A percentile compares a stretch with the other conserved stretches of the same genome.
phyloP scores from a whole-genome alignment of 257 asterid genomes.

The Nicotiana sylvestris region DNA sequence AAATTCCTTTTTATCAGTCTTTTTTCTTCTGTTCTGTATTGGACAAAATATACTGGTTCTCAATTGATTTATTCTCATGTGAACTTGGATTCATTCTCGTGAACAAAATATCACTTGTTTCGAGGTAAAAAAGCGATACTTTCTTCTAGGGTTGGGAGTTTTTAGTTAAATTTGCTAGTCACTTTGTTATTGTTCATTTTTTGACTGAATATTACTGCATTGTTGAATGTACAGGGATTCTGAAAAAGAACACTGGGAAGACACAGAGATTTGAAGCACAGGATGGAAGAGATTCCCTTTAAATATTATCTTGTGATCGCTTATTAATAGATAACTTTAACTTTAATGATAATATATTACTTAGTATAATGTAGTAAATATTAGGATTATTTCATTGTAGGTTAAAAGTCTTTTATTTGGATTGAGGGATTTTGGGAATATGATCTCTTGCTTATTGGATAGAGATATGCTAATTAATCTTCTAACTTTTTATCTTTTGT shows the following conservation, averaged over 20 bases:
- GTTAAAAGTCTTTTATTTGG: neutral
- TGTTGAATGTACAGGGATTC: conserved; percentile 1
- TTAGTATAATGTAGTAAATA: neutral
- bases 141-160: too few relatives aligned
- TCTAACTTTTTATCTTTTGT: neutral
- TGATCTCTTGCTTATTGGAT: neutral
- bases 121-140: too few relatives aligned
- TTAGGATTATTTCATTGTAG: neutral
- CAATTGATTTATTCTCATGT: too few relatives aligned
- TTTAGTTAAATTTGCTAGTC: too few relatives aligned
- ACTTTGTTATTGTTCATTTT: neutral
- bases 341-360: neutral
- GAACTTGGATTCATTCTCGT: too few relatives aligned
- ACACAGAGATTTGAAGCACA: neutral
- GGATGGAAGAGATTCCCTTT: neutral
- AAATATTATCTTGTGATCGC: neutral
- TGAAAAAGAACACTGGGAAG: neutral
- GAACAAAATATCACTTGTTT: too few relatives aligned
- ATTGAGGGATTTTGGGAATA: neutral
- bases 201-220: neutral
- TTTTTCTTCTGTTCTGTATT: too few relatives aligned
- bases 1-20: too few relatives aligned
- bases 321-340: neutral
- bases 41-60: too few relatives aligned
- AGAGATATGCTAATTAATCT: neutral